phyloP scores from a whole-genome alignment of 805 yeast genomes.

The Candida stauntonica region DNA sequence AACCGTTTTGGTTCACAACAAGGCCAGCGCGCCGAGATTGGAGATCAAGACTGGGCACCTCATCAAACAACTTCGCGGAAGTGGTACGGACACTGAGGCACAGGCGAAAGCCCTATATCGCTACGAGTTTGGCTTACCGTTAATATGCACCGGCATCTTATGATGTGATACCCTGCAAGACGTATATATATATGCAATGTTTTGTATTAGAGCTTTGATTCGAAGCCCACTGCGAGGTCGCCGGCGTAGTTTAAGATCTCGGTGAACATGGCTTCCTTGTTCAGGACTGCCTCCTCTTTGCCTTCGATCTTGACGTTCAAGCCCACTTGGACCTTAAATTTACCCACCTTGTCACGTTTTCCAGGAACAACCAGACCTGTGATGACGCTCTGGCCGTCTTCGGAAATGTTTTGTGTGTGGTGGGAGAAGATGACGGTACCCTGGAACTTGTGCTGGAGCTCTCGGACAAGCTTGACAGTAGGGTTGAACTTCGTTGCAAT shows the following conservation, averaged over 20 bases:
- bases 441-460: conserved; percentile 58
- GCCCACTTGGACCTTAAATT: conserved; percentile 77
- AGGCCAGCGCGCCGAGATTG: too few relatives aligned
- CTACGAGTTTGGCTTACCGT: too few relatives aligned
- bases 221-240: conserved; percentile 48
- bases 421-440: conserved; percentile 69
- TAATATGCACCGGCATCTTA: too few relatives aligned
- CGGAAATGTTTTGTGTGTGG: conserved; percentile 46
- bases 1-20: too few relatives aligned
- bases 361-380: conserved; percentile 80
- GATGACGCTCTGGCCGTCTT: conserved; percentile 57
- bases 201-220: conserved; percentile 10
- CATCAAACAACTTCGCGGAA: too few relatives aligned
- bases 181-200: neutral
- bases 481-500: conserved; percentile 54
- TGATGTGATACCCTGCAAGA: too few relatives aligned
- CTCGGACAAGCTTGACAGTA: conserved; percentile 52
- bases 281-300: conserved; percentile 50
- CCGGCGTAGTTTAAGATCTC: conserved; percentile 72
- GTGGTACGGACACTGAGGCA: too few relatives aligned
- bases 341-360: conserved; percentile 45
- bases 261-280: conserved; percentile 65
- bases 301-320: conserved; percentile 63
- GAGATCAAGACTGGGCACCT: too few relatives aligned
- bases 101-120: too few relatives aligned